Base-by-base conservation (phyloP, 306 rosid species). In the Oemleria cerasiformis region DNA sequence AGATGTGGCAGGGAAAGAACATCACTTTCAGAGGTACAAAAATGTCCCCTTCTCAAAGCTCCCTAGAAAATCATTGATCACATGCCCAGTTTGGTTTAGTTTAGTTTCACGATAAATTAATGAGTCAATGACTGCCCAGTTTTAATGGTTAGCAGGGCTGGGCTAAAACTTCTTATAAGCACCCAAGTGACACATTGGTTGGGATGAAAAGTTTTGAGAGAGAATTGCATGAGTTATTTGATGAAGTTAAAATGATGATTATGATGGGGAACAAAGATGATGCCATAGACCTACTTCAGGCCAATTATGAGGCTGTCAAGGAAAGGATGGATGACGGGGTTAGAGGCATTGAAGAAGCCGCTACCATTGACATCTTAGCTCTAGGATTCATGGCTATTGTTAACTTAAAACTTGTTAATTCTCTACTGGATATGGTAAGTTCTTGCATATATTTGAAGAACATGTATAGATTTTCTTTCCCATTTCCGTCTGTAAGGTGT, bases 311-410 rank as follows among this genome's bases (percentile, higher is more conserved):
- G 84, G 86, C 81, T 60, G 97, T 87, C 78, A 87, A 86, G 72
- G 97, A 89, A 75, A 84, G 78, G 75, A 71, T 94, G 75, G 71
- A 83, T 80, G 84, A 73, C 3, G 96, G 95, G 49, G 16, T 73
- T 55, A 82, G 80, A 78, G 95, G 97, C 75, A 79, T 94, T 73
- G 92, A 87, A 79, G 88, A 91, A 85, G 97, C 96, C 79, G 92
- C 97, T 65, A 69, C 79, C 21, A 73, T 91, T 76, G 98, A 91
- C 56, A 49, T 89, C 51, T 68, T 89, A 65, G 95, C 98, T 51
- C 71, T 89, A 23, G 97, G 98, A 64, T 94, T 83, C 63, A 67
- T 89, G 81, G 96, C 90, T 63, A 87, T 89, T 76, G 97, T 96
- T 2, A 95, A 91, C 81, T 77, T 84, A 9, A 84, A 89, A 54